phyloP scores from a whole-genome alignment of 1,284 basidiomycete species.

The Cryptococcus sp. region DNA sequence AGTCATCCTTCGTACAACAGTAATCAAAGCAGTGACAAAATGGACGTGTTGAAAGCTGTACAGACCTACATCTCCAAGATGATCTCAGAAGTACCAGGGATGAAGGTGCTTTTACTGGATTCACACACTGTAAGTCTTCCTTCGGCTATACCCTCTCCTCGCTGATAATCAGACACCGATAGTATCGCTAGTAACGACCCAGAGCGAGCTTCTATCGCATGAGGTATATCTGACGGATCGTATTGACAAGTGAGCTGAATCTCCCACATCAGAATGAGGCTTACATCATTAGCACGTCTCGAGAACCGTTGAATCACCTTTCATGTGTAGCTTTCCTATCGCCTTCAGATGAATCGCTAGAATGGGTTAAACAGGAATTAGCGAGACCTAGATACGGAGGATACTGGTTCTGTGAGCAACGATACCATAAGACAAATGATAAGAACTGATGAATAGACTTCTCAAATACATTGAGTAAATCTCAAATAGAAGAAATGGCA shows the following conservation, averaged over 20 bases:
- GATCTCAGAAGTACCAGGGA: conserved; percentile 76
- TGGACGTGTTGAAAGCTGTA: conserved; percentile 95
- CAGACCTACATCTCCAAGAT: conserved; percentile 91
- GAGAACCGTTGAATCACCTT: conserved; percentile 89
- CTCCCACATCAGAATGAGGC: neutral
- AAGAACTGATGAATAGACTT: conserved; percentile 61
- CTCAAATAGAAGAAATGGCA: conserved; percentile 86
- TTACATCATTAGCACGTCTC: conserved; percentile 52
- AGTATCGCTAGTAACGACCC: conserved; percentile 89
- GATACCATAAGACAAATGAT: neutral
- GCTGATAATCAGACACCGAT: conserved; percentile 76
- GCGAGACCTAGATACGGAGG: conserved; percentile 87
- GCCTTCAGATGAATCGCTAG: conserved; percentile 72
- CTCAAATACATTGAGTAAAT: conserved; percentile 86
- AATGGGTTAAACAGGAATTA: conserved; percentile 77
- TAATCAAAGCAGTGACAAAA: no score
- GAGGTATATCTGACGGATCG: conserved; percentile 97
- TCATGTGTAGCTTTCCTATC: conserved; percentile 93
- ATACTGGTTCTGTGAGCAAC: conserved; percentile 93
- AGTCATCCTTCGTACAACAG: no score
- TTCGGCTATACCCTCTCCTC: neutral
- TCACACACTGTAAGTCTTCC: neutral
- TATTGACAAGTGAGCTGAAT: conserved; percentile 69
- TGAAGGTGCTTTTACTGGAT: conserved; percentile 94
- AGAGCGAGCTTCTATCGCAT: conserved; percentile 87